A percentile compares a stretch with the other conserved stretches of the same genome.
Conservation (phyloP, 495 filamentous ascomycete genomes). For the Penicillium pulvis region DNA sequence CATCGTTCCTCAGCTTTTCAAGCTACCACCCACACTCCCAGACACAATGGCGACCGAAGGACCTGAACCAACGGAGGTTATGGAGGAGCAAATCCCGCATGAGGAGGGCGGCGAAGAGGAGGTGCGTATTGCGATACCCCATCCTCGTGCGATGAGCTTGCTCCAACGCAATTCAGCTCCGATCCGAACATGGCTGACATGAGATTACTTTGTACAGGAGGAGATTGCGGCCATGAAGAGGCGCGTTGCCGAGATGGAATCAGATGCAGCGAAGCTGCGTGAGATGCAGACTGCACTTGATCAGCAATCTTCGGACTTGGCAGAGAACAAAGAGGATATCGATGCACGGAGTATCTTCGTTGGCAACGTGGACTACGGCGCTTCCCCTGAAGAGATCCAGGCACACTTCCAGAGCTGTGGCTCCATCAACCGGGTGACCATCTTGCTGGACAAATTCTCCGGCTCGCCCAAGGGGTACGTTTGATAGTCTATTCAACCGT, state of each 20-base stretch:
- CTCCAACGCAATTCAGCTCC: background rate
- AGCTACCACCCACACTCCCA: background rate
- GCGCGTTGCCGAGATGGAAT: conserved; percentile 98
- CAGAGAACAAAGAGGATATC: conserved; percentile 94
- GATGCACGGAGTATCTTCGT: conserved; percentile 97
- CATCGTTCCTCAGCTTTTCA: conserved; percentile 1
- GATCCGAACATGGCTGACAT: conserved; percentile 9
- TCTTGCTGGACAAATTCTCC: conserved; percentile 95
- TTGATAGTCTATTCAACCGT: background rate
- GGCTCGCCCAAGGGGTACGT: conserved; percentile 97
- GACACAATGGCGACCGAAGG: conserved; percentile 36
- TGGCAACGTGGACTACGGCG: conserved; percentile 98
- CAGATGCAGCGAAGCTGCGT: conserved; percentile 90
- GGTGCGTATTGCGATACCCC: conserved; percentile 29
- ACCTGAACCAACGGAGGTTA: conserved; percentile 28
- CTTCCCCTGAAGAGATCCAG: conserved; percentile 97
- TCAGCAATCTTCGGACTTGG: conserved; percentile 75
- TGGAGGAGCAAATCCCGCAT: conserved; percentile 43
- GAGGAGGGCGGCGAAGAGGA: conserved; percentile 49
- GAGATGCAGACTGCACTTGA: conserved; percentile 95
- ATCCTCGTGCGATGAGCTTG: conserved; percentile 7
- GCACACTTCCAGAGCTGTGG: conserved; percentile 98
- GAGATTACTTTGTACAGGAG: conserved; percentile 54
- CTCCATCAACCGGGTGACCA: conserved; percentile 97
- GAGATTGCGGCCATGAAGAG: conserved; percentile 98